Base-by-base conservation (phyloP, 2,329 filamentous ascomycete species). In the Alternaria ventricosa region DNA sequence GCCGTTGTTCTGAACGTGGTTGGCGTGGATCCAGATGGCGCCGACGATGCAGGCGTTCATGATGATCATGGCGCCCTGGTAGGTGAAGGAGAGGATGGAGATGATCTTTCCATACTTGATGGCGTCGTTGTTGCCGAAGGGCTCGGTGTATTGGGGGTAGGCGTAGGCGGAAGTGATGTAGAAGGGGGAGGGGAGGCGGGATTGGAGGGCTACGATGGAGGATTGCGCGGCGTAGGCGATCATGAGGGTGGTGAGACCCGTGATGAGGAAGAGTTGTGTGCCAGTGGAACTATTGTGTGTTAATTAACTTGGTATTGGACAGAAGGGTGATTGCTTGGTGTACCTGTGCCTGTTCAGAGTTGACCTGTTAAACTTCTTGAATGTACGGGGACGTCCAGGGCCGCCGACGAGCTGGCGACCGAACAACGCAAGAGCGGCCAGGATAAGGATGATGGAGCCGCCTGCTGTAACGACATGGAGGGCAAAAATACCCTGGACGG, bases 41-140 rank as follows among this genome's bases (percentile, higher is more conserved):
- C 68, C 68, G 13, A 84, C 64, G 7, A 70, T 69, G 58, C 51
- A 55, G 3, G 68, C 49, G 27, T 70, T 65, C 5, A 65, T 53
- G 20, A 70, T 22, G 10, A 70, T 70, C n/a, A 57, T 61, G 22
- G 66, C 66, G n/a, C 60, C 58, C 20, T 70, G 68, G 47, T 70
- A 69, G 5, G 64, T 43, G 45, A 69, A 70, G 3, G 68, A 70
- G 0, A 70, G 59, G 28, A 70, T 66, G 9, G 66, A 70, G 13
- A 70, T 67, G 6, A 63, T 59, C 8, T 65, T 64, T 23, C 56
- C 59, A 8, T 70, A 70, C 1, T 20, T 59, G 0, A 45, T 58
- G 4, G 41, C n/a, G 0, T 49, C 51, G 11, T 53, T 49, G 20
- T 30, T 28, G 9, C 53, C 45, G 5, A 50, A 60, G 11, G 65